Percentiles rank a stretch among this genome's conserved stretches.
These are phyloP conservation scores for Chlorociboria aeruginascens DNA, from an alignment of 495 filamentous ascomycete genomes.

Conservation along the genomic window DNA sequence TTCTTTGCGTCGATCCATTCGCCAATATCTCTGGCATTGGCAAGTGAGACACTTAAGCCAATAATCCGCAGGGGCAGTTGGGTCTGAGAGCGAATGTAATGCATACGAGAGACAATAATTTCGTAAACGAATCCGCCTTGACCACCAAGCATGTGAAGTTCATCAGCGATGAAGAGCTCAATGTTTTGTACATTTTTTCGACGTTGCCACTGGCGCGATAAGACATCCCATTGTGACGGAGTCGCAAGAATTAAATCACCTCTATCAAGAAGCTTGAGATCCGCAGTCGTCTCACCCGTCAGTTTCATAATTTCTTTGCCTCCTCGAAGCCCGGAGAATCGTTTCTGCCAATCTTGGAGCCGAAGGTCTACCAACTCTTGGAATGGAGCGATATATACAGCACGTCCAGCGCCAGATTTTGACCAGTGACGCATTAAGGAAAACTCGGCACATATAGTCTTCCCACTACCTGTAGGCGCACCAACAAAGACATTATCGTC, in stretches of 20 bases:
- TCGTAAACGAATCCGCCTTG: slow-evolving; percentile 86
- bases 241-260: slow-evolving; percentile 91
- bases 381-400: slow-evolving; percentile 92
- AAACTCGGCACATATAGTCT: slow-evolving; percentile 94
- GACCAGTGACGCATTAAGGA: slow-evolving; percentile 84
- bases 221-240: slow-evolving; percentile 85
- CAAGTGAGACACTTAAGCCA: slow-evolving; percentile 82
- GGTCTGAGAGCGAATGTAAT: slow-evolving; percentile 83
- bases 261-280: slow-evolving; percentile 77
- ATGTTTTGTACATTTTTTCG: slow-evolving; percentile 90
- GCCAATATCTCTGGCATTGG: slow-evolving; percentile 86
- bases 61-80: slow-evolving; percentile 78
- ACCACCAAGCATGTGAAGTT: slow-evolving; percentile 92
- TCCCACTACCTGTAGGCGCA: slow-evolving; percentile 83
- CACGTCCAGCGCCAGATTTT: slow-evolving; percentile 56
- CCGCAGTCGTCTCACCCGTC: slow-evolving; percentile 83
- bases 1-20: slow-evolving; percentile 99
- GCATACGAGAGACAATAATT: slow-evolving; percentile 92
- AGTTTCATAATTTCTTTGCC: slow-evolving; percentile 92
- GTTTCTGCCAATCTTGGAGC: slow-evolving; percentile 70
- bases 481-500: slow-evolving; percentile 92
- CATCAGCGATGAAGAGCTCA: slow-evolving; percentile 88
- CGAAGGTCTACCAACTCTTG: slow-evolving; percentile 82
- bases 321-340: slow-evolving; percentile 58
- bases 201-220: slow-evolving; percentile 91